A percentile compares a stretch with the other conserved stretches of the same genome.
phyloP scores from a whole-genome alignment of 345 rosid genomes.

The Lepidium africanum region DNA sequence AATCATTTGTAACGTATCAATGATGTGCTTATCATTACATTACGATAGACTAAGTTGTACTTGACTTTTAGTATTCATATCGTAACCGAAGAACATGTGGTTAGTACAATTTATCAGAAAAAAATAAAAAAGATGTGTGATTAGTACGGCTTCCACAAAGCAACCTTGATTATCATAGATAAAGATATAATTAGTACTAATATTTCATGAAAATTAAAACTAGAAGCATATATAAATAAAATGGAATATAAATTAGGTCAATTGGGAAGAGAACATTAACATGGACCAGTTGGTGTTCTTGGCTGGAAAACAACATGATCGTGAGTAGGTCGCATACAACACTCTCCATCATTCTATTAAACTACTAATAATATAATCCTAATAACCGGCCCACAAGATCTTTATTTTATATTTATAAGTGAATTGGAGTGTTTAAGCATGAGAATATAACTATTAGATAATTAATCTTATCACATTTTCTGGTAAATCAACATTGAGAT shows the following conservation, averaged over 20 bases:
- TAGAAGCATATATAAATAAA: background rate
- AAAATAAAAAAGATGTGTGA: background rate
- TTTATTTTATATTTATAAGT: background rate
- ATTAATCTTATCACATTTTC: background rate
- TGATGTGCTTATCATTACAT: background rate
- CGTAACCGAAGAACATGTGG: background rate
- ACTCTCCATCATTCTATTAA: background rate
- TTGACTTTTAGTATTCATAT: background rate
- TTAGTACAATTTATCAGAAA: too few relatives aligned
- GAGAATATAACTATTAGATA: background rate
- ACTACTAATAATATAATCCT: too few relatives aligned
- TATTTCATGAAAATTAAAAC: background rate
- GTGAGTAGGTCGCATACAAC: background rate
- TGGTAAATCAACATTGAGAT: background rate
- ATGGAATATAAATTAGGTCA: background rate
- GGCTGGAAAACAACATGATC: conserved; percentile 21
- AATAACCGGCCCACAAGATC: too few relatives aligned
- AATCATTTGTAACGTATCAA: background rate
- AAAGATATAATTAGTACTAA: background rate
- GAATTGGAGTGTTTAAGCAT: background rate
- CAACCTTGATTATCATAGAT: background rate
- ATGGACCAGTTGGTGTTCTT: conserved; percentile 2
- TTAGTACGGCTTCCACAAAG: background rate
- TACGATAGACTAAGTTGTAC: too few relatives aligned
- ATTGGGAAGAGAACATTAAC: background rate